A percentile compares a stretch with the other conserved stretches of the same genome.
phyloP scores from a whole-genome alignment of 2,329 filamentous ascomycete species.

The Gaeumannomyces tritici region DNA sequence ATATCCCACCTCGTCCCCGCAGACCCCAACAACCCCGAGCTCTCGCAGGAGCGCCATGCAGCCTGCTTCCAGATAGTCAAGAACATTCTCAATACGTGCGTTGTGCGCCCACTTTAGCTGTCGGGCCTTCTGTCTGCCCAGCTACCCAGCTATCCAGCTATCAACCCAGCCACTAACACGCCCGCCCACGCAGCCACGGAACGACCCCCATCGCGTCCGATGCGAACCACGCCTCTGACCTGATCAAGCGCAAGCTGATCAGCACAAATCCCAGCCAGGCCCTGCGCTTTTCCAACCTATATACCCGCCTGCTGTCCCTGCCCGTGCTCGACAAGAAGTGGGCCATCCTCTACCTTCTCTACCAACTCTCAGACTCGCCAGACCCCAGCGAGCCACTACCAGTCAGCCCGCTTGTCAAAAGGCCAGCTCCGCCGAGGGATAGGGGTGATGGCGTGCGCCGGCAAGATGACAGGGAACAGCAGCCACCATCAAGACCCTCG shows the following conservation, averaged over 20 bases:
- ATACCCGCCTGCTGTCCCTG: constrained; percentile 79
- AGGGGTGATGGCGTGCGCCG: constrained; percentile 2
- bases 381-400: constrained; percentile 42
- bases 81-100: constrained; percentile 41
- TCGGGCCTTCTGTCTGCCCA: not conserved
- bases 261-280: constrained; percentile 71
- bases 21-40: constrained; percentile 53
- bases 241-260: constrained; percentile 83
- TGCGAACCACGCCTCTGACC: constrained; percentile 83
- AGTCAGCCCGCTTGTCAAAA: constrained; percentile 22
- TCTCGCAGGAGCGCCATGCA: constrained; percentile 59
- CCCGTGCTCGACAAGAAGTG: constrained; percentile 93
- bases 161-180: constrained; percentile 1
- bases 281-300: constrained; percentile 79
- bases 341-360: constrained; percentile 87
- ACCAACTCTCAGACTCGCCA: constrained; percentile 66
- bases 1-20: constrained; percentile 64
- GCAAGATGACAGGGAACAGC: constrained; percentile 4
- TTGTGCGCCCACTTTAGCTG: constrained; percentile 1
- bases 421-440: constrained; percentile 7
- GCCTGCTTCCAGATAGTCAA: constrained; percentile 44
- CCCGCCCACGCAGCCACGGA: constrained; percentile 18
- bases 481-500: constrained; percentile 12
- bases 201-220: constrained; percentile 52
- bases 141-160: constrained; percentile 1